Conservation (phyloP, 306 rosid genomes). For the Mucuna pruriens region DNA sequence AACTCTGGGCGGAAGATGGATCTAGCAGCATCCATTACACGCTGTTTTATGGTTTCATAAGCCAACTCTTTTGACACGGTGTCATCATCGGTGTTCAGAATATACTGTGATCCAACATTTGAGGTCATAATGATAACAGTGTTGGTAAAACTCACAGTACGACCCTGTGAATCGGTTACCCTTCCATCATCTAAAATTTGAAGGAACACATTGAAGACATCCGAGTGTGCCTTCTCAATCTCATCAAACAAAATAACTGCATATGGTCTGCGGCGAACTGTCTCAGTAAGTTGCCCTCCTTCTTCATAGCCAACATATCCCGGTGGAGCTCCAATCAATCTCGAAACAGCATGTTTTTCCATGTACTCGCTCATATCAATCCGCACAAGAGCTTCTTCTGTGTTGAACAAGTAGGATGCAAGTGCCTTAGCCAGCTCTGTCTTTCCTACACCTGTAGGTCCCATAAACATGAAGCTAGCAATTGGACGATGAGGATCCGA, state of each 20-base stretch:
- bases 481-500: conserved; percentile 97
- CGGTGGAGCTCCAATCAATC: conserved; percentile 98
- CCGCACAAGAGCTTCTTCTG: conserved; percentile 95
- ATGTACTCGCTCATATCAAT: conserved; percentile 99
- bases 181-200: conserved; percentile 95
- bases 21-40: conserved; percentile 94
- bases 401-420: conserved; percentile 88
- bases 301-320: conserved; percentile 99
- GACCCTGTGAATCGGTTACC: conserved; percentile 95
- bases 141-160: conserved; percentile 92
- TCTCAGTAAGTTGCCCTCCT: conserved; percentile 94
- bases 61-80: conserved; percentile 42
- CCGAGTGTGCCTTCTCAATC: conserved; percentile 93
- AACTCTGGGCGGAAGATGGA: conserved; percentile 90
- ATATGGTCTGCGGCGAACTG: conserved; percentile 89
- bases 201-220: conserved; percentile 91
- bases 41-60: conserved; percentile 83
- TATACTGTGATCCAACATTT: conserved; percentile 96
- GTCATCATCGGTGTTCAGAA: conserved; percentile 64
- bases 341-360: conserved; percentile 97
- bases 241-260: conserved; percentile 92
- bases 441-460: conserved; percentile 98
- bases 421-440: conserved; percentile 97
- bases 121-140: conserved; percentile 97
- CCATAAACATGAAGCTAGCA: conserved; percentile 99